These are phyloP conservation scores for Straminergon stramineum DNA, from an alignment of 225 moss, liverwort and hornwort genomes.

Conservation along the genomic window DNA sequence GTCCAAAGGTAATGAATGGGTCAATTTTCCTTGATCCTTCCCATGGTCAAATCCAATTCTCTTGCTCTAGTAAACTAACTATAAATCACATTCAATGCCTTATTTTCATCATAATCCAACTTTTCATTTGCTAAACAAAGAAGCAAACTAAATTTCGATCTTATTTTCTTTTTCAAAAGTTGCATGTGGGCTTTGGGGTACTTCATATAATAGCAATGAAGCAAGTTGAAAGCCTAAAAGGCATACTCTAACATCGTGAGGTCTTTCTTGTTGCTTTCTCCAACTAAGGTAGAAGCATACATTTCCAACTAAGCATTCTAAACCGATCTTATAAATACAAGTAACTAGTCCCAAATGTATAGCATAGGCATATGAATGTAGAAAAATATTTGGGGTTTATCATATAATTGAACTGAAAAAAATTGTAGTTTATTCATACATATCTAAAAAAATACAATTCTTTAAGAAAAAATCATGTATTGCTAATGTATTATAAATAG, in stretches of 20 bases:
- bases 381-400: no score
- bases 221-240: not conserved
- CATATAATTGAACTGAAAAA: no score
- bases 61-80: rapidly evolving
- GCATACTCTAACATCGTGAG: not conserved
- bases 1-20: not conserved
- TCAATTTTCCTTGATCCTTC: rapidly evolving
- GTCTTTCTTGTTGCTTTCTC: not conserved
- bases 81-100: no score
- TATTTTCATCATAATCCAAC: not conserved
- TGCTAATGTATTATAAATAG: no score
- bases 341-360: no score
- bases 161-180: not conserved
- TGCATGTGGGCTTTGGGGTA: rapidly evolving
- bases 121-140: not conserved
- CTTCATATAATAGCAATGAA: not conserved
- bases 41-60: rapidly evolving
- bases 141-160: not conserved
- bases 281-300: not conserved
- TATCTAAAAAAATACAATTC: no score
- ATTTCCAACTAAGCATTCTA: not conserved
- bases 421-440: no score
- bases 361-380: no score
- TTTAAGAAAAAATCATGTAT: no score
- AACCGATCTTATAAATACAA: no score